Percentiles rank a stretch among this genome's conserved stretches.
Conservation (phyloP, 306 rosid genomes). For the Delonix regia region DNA sequence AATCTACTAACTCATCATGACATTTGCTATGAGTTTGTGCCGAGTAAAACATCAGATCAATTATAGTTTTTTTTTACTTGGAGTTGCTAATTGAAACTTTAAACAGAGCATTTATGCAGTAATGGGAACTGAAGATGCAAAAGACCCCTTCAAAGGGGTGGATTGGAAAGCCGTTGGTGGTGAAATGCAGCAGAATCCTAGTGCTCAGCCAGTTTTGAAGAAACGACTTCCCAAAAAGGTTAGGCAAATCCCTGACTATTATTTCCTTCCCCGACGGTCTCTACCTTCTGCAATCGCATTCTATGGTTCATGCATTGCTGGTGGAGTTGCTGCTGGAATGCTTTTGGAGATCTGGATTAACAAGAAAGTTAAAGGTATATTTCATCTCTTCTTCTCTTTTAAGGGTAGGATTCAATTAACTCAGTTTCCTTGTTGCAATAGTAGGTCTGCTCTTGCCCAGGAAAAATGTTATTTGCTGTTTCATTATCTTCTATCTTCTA, state of each 20-base stretch:
- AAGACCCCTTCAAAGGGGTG: constrained; percentile 14
- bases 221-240: background rate
- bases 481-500: background rate
- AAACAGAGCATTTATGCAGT: background rate
- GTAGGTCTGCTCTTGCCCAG: background rate
- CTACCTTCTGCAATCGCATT: background rate
- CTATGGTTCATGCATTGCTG: background rate
- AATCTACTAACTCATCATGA: too few species aligned
- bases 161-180: constrained; percentile 9
- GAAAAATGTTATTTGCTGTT: background rate
- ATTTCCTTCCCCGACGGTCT: constrained; percentile 6
- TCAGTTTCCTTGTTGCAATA: background rate
- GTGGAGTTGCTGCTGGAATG: background rate
- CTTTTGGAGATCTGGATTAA: constrained; percentile 9
- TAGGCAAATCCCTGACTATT: constrained; percentile 3
- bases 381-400: background rate
- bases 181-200: constrained; percentile 9
- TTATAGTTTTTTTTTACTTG: background rate
- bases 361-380: constrained; percentile 8
- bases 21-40: background rate
- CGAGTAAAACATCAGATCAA: background rate
- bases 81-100: background rate
- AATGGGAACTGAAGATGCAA: background rate
- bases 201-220: constrained; percentile 11
- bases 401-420: background rate